These are phyloP conservation scores for Colletotrichum nymphaeae DNA, from an alignment of 2,329 filamentous ascomycete genomes.

Conservation along the genomic window DNA sequence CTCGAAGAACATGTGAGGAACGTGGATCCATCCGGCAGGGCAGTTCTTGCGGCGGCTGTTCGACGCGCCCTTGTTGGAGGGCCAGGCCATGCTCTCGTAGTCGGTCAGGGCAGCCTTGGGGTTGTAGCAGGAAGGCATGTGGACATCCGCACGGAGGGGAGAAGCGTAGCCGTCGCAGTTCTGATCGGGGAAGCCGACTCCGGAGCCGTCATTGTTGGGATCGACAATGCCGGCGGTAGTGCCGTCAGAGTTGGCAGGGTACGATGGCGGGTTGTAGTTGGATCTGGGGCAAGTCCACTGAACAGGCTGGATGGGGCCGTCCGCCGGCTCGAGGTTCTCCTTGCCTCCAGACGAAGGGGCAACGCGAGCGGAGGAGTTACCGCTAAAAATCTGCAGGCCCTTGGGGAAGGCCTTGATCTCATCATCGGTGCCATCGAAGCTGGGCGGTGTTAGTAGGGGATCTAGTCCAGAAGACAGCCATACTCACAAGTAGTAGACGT, in stretches of 20 bases:
- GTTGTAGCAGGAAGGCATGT: slow-evolving; percentile 82
- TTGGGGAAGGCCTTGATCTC: slow-evolving; percentile 76
- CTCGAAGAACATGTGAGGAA: slow-evolving; percentile 69
- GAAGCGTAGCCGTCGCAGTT: slow-evolving; percentile 74
- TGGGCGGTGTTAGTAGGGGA: slow-evolving; percentile 44
- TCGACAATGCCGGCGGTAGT: slow-evolving; percentile 65
- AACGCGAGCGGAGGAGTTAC: slow-evolving; percentile 68
- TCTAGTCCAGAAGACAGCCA: neutral
- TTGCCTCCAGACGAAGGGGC: slow-evolving; percentile 64
- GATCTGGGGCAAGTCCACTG: slow-evolving; percentile 71
- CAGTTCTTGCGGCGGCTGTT: slow-evolving; percentile 65
- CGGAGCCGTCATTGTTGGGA: slow-evolving; percentile 64
- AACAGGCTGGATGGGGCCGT: slow-evolving; percentile 63
- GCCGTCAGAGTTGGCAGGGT: slow-evolving; percentile 66
- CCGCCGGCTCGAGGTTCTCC: slow-evolving; percentile 61
- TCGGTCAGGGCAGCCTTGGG: slow-evolving; percentile 68
- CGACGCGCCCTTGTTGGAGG: slow-evolving; percentile 52
- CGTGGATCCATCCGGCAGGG: slow-evolving; percentile 64
- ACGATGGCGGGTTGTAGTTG: slow-evolving; percentile 61
- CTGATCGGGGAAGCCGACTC: slow-evolving; percentile 75
- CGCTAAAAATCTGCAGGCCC: slow-evolving; percentile 78
- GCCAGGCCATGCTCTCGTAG: slow-evolving; percentile 75
- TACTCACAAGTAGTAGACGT: slow-evolving; percentile 79
- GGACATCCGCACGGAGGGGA: slow-evolving; percentile 73
- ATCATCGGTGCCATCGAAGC: slow-evolving; percentile 73